A percentile compares a stretch with the other conserved stretches of the same genome.
Evolutionary conservation across 1,284 basidiomycete genomes (phyloP).

Genomic region (Cryptococcus sp.): DNA sequence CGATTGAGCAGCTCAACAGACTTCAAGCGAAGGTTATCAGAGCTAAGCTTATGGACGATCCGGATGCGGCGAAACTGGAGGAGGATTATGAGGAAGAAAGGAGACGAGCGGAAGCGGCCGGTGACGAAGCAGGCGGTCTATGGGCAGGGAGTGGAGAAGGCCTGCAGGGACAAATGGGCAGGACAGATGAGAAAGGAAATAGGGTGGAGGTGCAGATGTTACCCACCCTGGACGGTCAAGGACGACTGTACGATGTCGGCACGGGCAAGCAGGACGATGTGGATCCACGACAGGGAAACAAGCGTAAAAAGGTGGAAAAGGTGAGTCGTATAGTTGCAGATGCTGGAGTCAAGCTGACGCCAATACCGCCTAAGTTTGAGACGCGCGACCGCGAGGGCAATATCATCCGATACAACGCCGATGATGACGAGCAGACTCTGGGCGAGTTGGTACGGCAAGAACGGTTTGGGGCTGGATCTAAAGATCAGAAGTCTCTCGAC

Average conservation of each 20-base stretch:
- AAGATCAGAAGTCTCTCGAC: constrained; percentile 89
- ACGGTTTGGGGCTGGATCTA: constrained; percentile 79
- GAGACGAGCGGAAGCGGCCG: constrained; percentile 55
- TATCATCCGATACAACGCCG: constrained; percentile 76
- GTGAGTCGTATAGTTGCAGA: constrained; percentile 53
- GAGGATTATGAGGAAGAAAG: constrained; percentile 74
- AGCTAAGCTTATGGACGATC: constrained; percentile 76
- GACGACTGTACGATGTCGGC: constrained; percentile 89
- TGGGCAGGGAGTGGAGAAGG: constrained; percentile 32
- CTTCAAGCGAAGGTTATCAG: constrained; percentile 90
- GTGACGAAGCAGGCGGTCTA: constrained; percentile 53
- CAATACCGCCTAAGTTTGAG: constrained; percentile 63
- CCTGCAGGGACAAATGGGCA: constrained; percentile 37
- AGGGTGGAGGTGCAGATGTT: constrained; percentile 70
- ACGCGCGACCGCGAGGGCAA: constrained; percentile 90
- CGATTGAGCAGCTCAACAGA: constrained; percentile 72
- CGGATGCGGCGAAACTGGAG: constrained; percentile 74
- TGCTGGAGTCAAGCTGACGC: background rate
- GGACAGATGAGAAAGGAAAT: constrained; percentile 38
- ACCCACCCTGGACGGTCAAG: constrained; percentile 84
- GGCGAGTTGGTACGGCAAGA: constrained; percentile 94
- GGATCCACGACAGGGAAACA: constrained; percentile 63
- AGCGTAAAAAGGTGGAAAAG: constrained; percentile 70
- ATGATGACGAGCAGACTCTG: constrained; percentile 82
- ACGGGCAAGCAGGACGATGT: constrained; percentile 56